These are phyloP conservation scores for Petasospora rhodanensis DNA, from an alignment of 1,139 yeast species.

Conservation along the genomic window DNA sequence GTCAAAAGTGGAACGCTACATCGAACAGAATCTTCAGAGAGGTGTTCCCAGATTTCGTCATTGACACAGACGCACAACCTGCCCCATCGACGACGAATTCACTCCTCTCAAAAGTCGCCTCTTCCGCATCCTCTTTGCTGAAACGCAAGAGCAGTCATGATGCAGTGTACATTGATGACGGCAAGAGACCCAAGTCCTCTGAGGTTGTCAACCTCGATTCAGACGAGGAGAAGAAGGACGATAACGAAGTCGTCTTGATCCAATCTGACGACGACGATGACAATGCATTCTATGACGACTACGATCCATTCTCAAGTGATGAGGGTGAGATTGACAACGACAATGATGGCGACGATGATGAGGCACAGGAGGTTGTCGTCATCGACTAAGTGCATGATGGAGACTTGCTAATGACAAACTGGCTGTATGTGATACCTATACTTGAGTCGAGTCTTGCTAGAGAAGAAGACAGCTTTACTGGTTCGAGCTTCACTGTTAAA, in stretches of 20 bases:
- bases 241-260: constrained; percentile 1
- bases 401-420: not conserved
- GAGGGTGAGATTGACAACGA: constrained; percentile 2
- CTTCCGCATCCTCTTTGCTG: too few relatives aligned
- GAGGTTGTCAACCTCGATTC: constrained; percentile 4
- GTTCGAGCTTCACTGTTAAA: too few relatives aligned
- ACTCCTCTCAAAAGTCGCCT: too few relatives aligned
- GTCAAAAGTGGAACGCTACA: constrained; percentile 18
- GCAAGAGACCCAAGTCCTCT: not conserved
- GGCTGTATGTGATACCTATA: too few relatives aligned
- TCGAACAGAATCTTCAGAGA: constrained; percentile 43
- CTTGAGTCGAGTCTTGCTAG: too few relatives aligned
- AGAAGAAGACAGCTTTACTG: too few relatives aligned
- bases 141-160: constrained; percentile 5
- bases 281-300: constrained; percentile 5
- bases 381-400: constrained; percentile 2
- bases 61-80: constrained; percentile 1
- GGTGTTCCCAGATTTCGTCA: constrained; percentile 62
- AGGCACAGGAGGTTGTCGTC: constrained; percentile 5
- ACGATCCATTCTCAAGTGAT: constrained; percentile 6
- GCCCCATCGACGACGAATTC: too few relatives aligned
- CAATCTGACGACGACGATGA: constrained; percentile 3
- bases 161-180: not conserved
- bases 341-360: constrained; percentile 3
- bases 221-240: constrained; percentile 6